These are phyloP conservation scores for Umbelopsis isabellina DNA, from an alignment of 192 early-diverging fungal genomes.

Conservation along the genomic window DNA sequence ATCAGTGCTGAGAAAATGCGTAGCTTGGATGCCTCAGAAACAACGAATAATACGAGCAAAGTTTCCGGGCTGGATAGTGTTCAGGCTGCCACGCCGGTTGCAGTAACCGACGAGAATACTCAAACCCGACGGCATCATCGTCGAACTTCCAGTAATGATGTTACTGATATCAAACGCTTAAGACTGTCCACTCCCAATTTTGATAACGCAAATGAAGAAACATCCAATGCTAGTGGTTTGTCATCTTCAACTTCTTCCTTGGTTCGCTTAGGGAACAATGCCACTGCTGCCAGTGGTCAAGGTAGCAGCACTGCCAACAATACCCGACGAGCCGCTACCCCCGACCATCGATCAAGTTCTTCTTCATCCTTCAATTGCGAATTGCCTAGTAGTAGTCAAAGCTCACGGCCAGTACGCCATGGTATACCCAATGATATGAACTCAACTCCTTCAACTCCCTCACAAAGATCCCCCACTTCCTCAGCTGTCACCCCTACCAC, in stretches of 20 bases:
- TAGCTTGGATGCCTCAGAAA: background rate
- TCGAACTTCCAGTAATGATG: constrained; percentile 43
- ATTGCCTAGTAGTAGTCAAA: constrained; percentile 18
- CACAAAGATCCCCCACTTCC: constrained; percentile 16
- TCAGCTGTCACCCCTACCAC: background rate
- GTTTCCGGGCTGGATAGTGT: background rate
- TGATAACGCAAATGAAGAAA: constrained; percentile 12
- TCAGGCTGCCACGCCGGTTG: too few species aligned
- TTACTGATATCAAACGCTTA: constrained; percentile 38
- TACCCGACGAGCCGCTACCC: constrained; percentile 22
- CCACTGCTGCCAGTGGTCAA: background rate
- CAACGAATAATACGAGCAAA: background rate
- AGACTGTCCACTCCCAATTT: constrained; percentile 23
- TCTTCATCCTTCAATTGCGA: constrained; percentile 21
- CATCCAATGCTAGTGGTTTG: background rate
- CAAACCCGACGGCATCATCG: constrained; percentile 36
- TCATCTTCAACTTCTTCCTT: constrained; percentile 10
- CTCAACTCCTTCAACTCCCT: constrained; percentile 12
- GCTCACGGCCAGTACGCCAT: constrained; percentile 18
- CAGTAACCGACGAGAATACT: background rate
- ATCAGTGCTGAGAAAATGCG: constrained; percentile 14
- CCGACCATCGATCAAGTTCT: constrained; percentile 4
- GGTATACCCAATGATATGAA: constrained; percentile 20
- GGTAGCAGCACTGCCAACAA: background rate
- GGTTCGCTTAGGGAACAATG: background rate